Conservation (phyloP, 2,329 filamentous ascomycete species). For the Periconia sp. region DNA sequence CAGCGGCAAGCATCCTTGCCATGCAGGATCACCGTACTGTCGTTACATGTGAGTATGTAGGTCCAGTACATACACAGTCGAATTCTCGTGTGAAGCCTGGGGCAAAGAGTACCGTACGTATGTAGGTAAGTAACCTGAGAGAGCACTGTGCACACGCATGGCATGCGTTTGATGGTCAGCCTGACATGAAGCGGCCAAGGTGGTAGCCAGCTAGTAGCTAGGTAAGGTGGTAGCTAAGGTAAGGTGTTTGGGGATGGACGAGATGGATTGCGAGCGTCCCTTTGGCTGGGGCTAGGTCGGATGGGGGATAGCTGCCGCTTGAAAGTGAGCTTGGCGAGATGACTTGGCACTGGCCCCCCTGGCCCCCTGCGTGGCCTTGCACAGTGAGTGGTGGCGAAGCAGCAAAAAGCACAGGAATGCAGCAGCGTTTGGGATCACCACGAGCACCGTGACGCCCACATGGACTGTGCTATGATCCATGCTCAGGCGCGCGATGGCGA, state of each 20-base stretch:
- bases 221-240: no score
- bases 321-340: neutral
- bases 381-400: neutral
- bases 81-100: no score
- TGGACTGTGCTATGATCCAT: neutral
- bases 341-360: neutral
- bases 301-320: constrained; percentile 6
- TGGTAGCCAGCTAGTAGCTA: no score
- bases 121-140: neutral
- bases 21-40: no score
- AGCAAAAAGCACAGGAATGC: neutral
- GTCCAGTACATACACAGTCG: no score
- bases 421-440: neutral
- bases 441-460: neutral
- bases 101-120: no score
- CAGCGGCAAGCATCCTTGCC: no score
- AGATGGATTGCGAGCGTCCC: neutral
- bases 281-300: constrained; percentile 2
- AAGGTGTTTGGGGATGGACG: neutral
- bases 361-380: neutral
- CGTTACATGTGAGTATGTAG: no score
- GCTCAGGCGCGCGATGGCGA: neutral
- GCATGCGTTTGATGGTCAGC: constrained; percentile 1
- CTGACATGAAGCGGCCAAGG: neutral
- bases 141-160: neutral